phyloP scores from a whole-genome alignment of 2,329 filamentous ascomycete genomes.

The Ceratocystis diversiconidia region DNA sequence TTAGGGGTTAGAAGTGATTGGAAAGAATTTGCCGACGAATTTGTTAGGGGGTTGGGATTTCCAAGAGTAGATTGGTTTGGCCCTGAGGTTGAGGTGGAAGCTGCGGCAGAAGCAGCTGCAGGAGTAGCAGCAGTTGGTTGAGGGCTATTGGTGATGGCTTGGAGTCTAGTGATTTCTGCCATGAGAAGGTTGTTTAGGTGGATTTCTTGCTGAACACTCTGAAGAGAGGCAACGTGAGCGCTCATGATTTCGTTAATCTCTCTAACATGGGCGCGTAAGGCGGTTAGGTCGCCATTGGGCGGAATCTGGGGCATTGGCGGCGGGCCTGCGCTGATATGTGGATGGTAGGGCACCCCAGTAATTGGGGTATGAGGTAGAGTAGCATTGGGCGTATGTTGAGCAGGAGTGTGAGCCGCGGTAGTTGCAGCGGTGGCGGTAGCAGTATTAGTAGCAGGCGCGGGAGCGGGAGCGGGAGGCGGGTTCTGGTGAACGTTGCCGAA shows the following conservation, averaged over 20 bases:
- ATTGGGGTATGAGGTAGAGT: slow-evolving; percentile 9
- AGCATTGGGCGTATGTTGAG: neutral
- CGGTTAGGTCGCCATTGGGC: slow-evolving; percentile 15
- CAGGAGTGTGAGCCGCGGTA: neutral
- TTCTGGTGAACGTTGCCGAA: neutral
- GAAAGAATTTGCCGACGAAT: slow-evolving; percentile 19
- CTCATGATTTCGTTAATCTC: slow-evolving; percentile 20
- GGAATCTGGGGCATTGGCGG: slow-evolving; percentile 4
- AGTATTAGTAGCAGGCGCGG: too few species aligned
- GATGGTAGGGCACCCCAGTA: neutral
- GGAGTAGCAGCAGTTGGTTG: slow-evolving; percentile 22
- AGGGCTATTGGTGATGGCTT: slow-evolving; percentile 33
- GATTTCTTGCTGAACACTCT: slow-evolving; percentile 51
- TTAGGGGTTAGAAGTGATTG: slow-evolving; percentile 19
- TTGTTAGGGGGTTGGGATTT: slow-evolving; percentile 17
- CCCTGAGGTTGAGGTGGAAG: slow-evolving; percentile 30
- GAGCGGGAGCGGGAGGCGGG: neutral
- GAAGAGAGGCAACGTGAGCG: slow-evolving; percentile 25
- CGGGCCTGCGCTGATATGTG: neutral
- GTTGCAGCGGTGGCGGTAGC: neutral
- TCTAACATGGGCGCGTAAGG: slow-evolving; percentile 21
- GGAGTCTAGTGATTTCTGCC: slow-evolving; percentile 37
- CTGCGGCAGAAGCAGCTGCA: slow-evolving; percentile 40
- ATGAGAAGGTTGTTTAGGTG: slow-evolving; percentile 53
- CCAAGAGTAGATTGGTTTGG: slow-evolving; percentile 8